Conservation (phyloP, 345 rosid species). For the Salix dunnii region DNA sequence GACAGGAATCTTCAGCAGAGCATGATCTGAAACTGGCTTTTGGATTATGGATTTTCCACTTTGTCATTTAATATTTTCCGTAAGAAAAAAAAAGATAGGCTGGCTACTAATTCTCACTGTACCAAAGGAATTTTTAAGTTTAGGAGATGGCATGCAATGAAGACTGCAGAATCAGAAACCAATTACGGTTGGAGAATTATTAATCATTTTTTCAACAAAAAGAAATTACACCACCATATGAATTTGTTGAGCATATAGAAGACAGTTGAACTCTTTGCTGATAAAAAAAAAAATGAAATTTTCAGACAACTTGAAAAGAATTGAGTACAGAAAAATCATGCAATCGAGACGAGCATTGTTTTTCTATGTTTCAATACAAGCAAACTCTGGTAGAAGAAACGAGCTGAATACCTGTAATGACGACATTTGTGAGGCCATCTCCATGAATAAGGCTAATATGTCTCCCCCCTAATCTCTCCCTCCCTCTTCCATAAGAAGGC, state of each 20-base stretch:
- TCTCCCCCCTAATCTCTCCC: slow-evolving; percentile 94
- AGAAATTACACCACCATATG: not conserved
- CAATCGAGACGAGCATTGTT: not conserved
- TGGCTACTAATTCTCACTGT: not conserved
- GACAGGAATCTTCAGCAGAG: not conserved
- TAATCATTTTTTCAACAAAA: not conserved
- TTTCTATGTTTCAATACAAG: not conserved
- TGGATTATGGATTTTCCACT: not conserved
- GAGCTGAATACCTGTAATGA: slow-evolving; percentile 64
- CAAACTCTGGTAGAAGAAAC: not conserved
- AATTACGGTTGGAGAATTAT: not conserved
- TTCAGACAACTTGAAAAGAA: not conserved
- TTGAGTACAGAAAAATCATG: not conserved
- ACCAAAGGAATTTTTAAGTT: not conserved
- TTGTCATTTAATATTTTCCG: not conserved
- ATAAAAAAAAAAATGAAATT: not conserved
- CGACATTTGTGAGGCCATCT: slow-evolving; percentile 74
- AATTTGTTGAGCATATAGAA: not conserved
- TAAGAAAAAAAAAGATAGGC: not conserved
- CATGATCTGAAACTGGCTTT: not conserved
- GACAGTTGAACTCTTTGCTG: not conserved
- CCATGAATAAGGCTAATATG: slow-evolving; percentile 99
- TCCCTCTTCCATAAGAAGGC: slow-evolving; percentile 99
- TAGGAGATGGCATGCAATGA: not conserved
- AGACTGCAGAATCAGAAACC: not conserved